Conservation (phyloP, 192 early-diverging fungal genomes). For the Diversispora epigaea region DNA sequence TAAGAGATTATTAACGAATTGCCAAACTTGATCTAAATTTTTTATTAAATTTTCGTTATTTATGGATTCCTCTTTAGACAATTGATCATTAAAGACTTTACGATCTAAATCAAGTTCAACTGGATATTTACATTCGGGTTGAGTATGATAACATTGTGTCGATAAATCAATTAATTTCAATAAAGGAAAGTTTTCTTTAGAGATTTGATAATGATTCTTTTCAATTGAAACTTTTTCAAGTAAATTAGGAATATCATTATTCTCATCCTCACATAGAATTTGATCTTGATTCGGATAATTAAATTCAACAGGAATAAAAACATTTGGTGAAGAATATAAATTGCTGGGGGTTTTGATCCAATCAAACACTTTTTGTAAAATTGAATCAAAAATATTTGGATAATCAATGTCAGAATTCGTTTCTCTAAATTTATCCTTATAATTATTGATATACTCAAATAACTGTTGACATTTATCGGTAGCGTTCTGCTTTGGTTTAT, state of each 20-base stretch:
- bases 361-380: slow-evolving; percentile 39
- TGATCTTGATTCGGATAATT: slow-evolving; percentile 45
- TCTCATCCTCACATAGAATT: slow-evolving; percentile 51
- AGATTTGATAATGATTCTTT: slow-evolving; percentile 60
- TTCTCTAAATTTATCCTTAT: slow-evolving; percentile 27
- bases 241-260: slow-evolving; percentile 62
- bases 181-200: slow-evolving; percentile 61
- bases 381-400: slow-evolving; percentile 37
- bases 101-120: slow-evolving; percentile 69
- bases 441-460: slow-evolving; percentile 32
- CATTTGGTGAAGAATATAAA: slow-evolving; percentile 45
- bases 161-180: slow-evolving; percentile 65
- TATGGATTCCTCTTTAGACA: slow-evolving; percentile 52
- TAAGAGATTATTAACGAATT: slow-evolving; percentile 46
- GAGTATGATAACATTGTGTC: slow-evolving; percentile 68
- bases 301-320: slow-evolving; percentile 52
- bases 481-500: slow-evolving; percentile 40
- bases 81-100: slow-evolving; percentile 66
- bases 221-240: slow-evolving; percentile 68
- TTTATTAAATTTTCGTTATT: slow-evolving; percentile 58
- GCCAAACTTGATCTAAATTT: slow-evolving; percentile 67
- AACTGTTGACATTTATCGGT: slow-evolving; percentile 41
- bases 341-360: slow-evolving; percentile 51
- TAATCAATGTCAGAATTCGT: slow-evolving; percentile 38
- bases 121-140: slow-evolving; percentile 62